Base-by-base conservation (phyloP, 176 grass and related monocot genomes). In the Oryza rufipogon region DNA sequence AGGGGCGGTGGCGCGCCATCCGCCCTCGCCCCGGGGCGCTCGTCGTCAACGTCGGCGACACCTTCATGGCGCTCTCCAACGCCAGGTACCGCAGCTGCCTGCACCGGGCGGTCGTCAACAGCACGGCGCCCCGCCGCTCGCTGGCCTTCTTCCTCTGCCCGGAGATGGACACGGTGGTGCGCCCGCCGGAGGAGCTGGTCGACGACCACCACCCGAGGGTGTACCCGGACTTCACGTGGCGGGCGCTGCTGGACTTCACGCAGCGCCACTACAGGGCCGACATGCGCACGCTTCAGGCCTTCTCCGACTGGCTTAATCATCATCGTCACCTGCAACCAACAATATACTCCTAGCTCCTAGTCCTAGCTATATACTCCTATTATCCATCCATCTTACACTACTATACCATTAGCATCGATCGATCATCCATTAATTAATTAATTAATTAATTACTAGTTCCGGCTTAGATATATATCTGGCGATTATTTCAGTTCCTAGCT, bases 41-140 rank as follows among this genome's bases (percentile, higher is more conserved):
- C 22, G 93, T 99, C 2, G 92, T 94, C 41, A 96, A 99, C 81
- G 92, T 96, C 58, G 93, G 93, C n/a, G 93, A 99, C 85, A 97
- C 95, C 41, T 97, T 97, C 92, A 97, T 87, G 92, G 97, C 97
- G 78, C 87, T 99, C n/a, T 96, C 93, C 17, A 99, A 99, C 71
- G 97, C 91, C 0, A 58, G 86, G 12, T 99, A 99, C 81, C 69
- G 78, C 72, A 99, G 97, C 65, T 94, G 93, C 85, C 85, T 99
- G 11, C 97, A 99, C 86, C 49, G 97, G 1, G 97, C 97, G 0
- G 97, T 99, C 4, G 97, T 99, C 11, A 99, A 99, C 87, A 73
- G 75, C 86, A 20, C 58, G 6, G 78, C 86, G 16, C 51, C 93
- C 0, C 51, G 96, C 19, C 89, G 79, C 47, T 99, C 96, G 61